Conservation (phyloP, 2,329 filamentous ascomycete genomes). For the Byssochlamys sp. region DNA sequence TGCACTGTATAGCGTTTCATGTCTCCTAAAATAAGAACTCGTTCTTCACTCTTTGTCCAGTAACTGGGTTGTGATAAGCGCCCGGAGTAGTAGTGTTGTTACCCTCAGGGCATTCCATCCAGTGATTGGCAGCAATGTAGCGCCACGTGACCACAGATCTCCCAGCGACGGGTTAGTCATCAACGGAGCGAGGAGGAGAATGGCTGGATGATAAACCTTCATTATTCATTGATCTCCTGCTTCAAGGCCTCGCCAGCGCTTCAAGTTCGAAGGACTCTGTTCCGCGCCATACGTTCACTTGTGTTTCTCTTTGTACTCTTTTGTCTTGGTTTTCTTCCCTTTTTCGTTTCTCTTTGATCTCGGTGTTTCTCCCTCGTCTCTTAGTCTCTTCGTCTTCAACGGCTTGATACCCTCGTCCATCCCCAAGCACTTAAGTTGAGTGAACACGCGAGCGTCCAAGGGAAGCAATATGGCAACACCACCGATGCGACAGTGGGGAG, state of each 20-base stretch:
- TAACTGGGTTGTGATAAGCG: not conserved
- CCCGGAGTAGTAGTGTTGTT: not conserved
- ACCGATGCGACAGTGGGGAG: conserved; percentile 50
- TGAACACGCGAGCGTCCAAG: not conserved
- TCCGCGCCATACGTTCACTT: not conserved
- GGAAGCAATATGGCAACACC: conserved; percentile 25
- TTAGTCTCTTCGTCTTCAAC: not conserved
- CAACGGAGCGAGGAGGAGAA: not conserved
- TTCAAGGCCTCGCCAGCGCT: not conserved
- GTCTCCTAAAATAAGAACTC: not conserved
- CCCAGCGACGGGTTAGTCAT: not conserved
- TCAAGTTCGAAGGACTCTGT: not conserved
- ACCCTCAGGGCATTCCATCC: not conserved
- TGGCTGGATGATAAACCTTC: not conserved
- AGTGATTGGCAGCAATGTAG: not conserved
- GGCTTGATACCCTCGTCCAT: not conserved
- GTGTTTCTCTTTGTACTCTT: not conserved
- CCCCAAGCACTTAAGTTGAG: not conserved
- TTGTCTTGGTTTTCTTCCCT: not conserved
- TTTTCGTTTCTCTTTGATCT: not conserved
- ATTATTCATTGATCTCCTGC: not conserved
- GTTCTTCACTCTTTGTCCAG: not conserved
- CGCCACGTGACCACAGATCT: not conserved
- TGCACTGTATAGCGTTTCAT: not conserved
- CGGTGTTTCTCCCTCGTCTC: not conserved